These are phyloP conservation scores for Boletus mariae DNA, from an alignment of 1,284 basidiomycete genomes.

Conservation along the genomic window DNA sequence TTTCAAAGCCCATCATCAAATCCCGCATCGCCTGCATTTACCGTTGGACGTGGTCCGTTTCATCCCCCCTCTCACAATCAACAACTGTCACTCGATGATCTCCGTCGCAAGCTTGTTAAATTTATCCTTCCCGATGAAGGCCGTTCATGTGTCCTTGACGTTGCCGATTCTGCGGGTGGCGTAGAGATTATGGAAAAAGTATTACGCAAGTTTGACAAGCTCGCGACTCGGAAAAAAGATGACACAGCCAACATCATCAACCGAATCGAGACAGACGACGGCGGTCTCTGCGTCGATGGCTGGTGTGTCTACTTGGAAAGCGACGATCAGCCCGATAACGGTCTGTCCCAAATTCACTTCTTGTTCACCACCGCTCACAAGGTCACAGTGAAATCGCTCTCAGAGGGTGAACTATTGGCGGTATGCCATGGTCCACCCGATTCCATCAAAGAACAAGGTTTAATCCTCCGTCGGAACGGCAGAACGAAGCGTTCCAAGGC, in stretches of 20 bases:
- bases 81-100: slow-evolving; percentile 67
- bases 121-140: slow-evolving; percentile 80
- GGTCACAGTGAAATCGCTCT: slow-evolving; percentile 64
- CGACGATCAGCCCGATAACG: slow-evolving; percentile 53
- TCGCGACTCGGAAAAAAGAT: slow-evolving; percentile 46
- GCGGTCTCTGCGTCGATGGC: slow-evolving; percentile 76
- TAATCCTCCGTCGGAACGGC: slow-evolving; percentile 64
- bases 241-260: slow-evolving; percentile 44
- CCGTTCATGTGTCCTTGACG: slow-evolving; percentile 74
- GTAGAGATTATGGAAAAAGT: slow-evolving; percentile 84
- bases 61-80: slow-evolving; percentile 42
- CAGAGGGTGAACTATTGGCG: slow-evolving; percentile 78
- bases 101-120: slow-evolving; percentile 80
- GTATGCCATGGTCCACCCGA: slow-evolving; percentile 85
- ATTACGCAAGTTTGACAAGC: slow-evolving; percentile 83
- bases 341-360: slow-evolving; percentile 37
- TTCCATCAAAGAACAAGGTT: slow-evolving; percentile 77
- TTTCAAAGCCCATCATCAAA: slow-evolving; percentile 41
- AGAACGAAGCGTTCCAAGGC: slow-evolving; percentile 44
- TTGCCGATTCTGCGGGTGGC: slow-evolving; percentile 73
- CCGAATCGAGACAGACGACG: slow-evolving; percentile 55
- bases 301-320: slow-evolving; percentile 81
- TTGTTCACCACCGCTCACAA: not conserved
- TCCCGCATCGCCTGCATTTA: slow-evolving; percentile 50
- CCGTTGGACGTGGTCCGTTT: slow-evolving; percentile 56